A percentile compares a stretch with the other conserved stretches of the same genome.
phyloP scores from a whole-genome alignment of 1,139 yeast species.

The Candida tetrigidarum region DNA sequence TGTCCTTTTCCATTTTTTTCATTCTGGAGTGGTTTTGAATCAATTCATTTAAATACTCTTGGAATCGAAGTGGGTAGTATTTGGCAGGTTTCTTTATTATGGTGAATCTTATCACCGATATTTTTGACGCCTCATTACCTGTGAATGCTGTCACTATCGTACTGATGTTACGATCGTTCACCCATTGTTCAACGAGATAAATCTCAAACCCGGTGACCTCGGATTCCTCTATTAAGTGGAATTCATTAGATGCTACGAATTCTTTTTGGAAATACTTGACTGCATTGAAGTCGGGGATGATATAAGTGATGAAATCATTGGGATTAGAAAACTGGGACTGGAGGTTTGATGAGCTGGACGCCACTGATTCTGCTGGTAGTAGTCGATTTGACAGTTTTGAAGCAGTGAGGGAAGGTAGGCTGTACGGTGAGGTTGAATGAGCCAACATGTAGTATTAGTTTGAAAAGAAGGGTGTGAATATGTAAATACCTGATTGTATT shows the following conservation, averaged over 20 bases:
- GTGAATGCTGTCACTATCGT: constrained; percentile 80
- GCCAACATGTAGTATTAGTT: background rate
- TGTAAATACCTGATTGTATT: background rate
- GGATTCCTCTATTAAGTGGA: constrained; percentile 45
- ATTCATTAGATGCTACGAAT: constrained; percentile 39
- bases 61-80: constrained; percentile 63
- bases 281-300: constrained; percentile 57
- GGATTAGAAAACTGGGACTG: constrained; percentile 14
- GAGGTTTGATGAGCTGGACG: constrained; percentile 7
- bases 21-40: constrained; percentile 58
- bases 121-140: constrained; percentile 69
- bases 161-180: constrained; percentile 67
- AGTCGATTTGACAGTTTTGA: constrained; percentile 5
- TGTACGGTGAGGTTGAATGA: background rate
- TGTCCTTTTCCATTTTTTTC: constrained; percentile 34
- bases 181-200: constrained; percentile 95
- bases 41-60: constrained; percentile 67
- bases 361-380: background rate
- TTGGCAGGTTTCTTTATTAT: constrained; percentile 57
- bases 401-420: background rate
- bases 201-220: constrained; percentile 76
- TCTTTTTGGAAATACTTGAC: constrained; percentile 50
- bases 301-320: constrained; percentile 43
- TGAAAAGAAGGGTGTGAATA: no score
- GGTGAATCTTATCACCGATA: constrained; percentile 63